Percentiles rank a stretch among this genome's conserved stretches.
Conservation (phyloP, 73 alveolate genomes). For the Symbiodinium natans region DNA sequence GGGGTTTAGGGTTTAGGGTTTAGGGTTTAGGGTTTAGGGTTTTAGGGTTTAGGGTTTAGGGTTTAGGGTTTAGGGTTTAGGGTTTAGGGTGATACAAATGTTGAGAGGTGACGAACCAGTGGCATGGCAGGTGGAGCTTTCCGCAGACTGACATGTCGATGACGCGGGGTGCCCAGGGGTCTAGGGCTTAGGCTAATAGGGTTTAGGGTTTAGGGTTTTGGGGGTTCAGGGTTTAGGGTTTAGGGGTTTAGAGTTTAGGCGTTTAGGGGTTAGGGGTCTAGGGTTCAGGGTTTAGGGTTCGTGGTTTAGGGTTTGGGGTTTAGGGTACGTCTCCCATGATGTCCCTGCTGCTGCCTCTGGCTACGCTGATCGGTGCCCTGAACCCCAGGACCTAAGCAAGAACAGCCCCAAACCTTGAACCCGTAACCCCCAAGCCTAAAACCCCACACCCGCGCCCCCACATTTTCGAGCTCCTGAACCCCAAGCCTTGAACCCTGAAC, state of each 20-base stretch:
- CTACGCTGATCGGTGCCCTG: no score
- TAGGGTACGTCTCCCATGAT: background rate
- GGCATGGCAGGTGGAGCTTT: constrained; percentile 15
- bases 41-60: no score
- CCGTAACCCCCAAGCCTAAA: background rate
- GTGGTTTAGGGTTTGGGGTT: background rate
- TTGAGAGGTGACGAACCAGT: no score
- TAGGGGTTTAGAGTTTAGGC: background rate
- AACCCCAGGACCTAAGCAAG: no score
- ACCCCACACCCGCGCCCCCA: no score
- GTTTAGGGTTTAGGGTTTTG: background rate
- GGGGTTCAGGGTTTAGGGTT: background rate
- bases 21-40: no score
- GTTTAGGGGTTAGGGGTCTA: no score
- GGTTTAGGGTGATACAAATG: no score
- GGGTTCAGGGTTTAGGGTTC: background rate
- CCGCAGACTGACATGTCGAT: constrained; percentile 2
- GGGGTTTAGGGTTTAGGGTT: no score
- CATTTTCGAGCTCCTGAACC: no score
- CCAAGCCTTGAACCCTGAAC: no score
- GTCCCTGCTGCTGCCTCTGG: background rate
- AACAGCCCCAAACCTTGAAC: background rate
- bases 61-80: no score
- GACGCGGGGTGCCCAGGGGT: background rate
- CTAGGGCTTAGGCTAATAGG: background rate